Percentiles rank a stretch among this genome's conserved stretches.
Conservation (phyloP, 2,329 filamentous ascomycete species). For the Penicillium sp. region DNA sequence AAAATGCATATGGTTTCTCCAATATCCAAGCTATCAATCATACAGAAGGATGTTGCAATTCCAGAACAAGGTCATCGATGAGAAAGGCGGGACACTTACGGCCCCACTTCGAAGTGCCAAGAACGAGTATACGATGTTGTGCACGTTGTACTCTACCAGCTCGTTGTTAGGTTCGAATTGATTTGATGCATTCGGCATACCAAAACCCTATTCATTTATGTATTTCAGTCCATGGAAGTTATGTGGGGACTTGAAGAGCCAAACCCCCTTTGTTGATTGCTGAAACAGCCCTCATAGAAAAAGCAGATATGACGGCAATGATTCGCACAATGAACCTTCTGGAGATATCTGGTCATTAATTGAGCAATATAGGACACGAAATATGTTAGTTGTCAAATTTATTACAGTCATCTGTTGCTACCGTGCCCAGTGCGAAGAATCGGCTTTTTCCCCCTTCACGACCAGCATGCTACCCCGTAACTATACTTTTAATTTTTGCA, state of each 20-base stretch:
- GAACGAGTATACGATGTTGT: not conserved
- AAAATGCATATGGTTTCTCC: not conserved
- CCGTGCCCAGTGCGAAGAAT: no score
- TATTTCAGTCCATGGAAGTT: not conserved
- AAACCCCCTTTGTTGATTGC: not conserved
- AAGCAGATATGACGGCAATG: constrained; percentile 2
- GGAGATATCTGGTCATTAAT: constrained; percentile 10
- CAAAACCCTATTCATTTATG: not conserved
- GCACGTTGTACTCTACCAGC: not conserved
- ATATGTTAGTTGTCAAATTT: not conserved
- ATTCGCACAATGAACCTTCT: not conserved
- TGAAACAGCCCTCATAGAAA: not conserved
- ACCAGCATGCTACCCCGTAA: no score
- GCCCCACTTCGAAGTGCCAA: not conserved
- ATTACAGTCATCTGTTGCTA: no score
- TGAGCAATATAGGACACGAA: constrained; percentile 7
- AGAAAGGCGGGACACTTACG: no score
- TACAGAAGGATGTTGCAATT: no score
- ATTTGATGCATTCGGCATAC: no score
- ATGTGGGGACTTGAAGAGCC: not conserved
- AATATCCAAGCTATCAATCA: no score
- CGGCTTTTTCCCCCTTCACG: no score
- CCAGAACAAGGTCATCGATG: no score
- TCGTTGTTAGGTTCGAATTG: no score
- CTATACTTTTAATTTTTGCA: no score